phyloP scores from a whole-genome alignment of 176 grass and related monocot species.

The Triticum urartu region DNA sequence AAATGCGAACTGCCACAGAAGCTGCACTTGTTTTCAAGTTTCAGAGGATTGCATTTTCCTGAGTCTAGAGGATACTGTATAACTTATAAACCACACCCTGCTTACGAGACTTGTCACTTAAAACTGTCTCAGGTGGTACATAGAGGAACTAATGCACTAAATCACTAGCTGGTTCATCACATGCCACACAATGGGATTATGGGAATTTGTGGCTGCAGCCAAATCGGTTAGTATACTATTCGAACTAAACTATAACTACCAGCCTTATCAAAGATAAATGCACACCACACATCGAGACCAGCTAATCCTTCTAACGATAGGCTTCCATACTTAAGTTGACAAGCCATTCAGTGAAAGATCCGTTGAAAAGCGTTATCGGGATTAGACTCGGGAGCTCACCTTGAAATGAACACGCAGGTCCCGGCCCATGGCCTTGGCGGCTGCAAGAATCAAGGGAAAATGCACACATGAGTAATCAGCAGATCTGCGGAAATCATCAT shows the following conservation, averaged over 20 bases:
- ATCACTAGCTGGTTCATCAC: neutral
- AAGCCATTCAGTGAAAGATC: neutral
- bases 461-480: constrained; percentile 23
- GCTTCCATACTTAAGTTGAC: neutral
- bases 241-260: neutral
- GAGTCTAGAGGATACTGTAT: neutral
- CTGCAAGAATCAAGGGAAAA: constrained; percentile 44
- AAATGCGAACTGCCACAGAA: neutral
- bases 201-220: neutral
- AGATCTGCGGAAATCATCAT: neutral
- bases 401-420: constrained; percentile 96
- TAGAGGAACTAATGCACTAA: no score
- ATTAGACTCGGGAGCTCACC: constrained; percentile 31
- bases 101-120: no score
- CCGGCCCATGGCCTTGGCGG: constrained; percentile 79
- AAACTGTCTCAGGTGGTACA: no score
- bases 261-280: neutral
- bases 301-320: no score
- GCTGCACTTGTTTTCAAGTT: no score
- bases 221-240: neutral
- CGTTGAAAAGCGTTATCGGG: neutral
- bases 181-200: neutral
- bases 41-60: neutral
- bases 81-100: no score
- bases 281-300: neutral